Conservation (phyloP, 2,329 filamentous ascomycete genomes). For the Claviceps capensis region DNA sequence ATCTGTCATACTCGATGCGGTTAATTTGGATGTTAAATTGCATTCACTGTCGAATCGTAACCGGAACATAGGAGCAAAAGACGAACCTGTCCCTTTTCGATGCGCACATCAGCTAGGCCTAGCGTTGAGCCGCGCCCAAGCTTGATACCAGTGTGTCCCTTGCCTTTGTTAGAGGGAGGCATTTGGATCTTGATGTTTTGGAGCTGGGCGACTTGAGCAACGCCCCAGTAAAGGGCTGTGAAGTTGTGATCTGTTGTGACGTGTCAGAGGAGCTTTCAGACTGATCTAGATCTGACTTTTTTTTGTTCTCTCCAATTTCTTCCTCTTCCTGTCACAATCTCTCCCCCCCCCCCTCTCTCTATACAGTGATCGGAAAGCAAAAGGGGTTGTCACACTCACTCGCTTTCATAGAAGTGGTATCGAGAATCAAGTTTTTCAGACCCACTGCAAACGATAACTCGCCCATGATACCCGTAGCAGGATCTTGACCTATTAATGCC, state of each 20-base stretch:
- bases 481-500: slow-evolving; percentile 16
- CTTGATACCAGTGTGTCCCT: slow-evolving; percentile 27
- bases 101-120: slow-evolving; percentile 25
- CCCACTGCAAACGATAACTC: slow-evolving; percentile 29
- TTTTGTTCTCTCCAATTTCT: neutral
- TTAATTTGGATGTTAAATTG: neutral
- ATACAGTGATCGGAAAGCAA: neutral
- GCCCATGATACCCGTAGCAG: slow-evolving; percentile 16
- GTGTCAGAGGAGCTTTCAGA: neutral
- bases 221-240: slow-evolving; percentile 29
- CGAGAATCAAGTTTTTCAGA: slow-evolving; percentile 29
- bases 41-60: neutral
- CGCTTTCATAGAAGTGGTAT: slow-evolving; percentile 24
- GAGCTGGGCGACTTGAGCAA: slow-evolving; percentile 28
- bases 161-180: slow-evolving; percentile 19
- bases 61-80: neutral
- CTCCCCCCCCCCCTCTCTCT: too few species aligned
- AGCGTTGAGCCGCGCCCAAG: slow-evolving; percentile 28
- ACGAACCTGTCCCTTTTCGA: slow-evolving; percentile 20
- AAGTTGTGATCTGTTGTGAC: slow-evolving; percentile 16
- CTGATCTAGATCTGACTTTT: neutral
- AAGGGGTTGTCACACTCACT: slow-evolving; percentile 7
- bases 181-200: slow-evolving; percentile 30
- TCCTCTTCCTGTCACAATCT: neutral
- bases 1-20: slow-evolving; percentile 17